phyloP scores from a whole-genome alignment of 2,329 filamentous ascomycete genomes.

The Apiospora malaysiana region DNA sequence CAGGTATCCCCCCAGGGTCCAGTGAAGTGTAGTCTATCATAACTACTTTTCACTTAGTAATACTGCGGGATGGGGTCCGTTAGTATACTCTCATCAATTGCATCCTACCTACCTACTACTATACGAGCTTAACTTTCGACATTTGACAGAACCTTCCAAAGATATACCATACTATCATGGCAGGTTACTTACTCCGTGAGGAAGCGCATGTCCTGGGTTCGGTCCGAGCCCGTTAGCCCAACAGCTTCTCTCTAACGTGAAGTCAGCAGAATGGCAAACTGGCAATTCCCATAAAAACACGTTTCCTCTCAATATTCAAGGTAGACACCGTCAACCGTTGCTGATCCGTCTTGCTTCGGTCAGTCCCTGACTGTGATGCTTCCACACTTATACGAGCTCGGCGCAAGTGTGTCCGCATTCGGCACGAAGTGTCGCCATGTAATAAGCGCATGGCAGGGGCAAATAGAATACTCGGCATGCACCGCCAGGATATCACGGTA shows the following conservation, averaged over 20 bases:
- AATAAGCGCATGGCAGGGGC: not conserved
- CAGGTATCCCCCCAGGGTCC: not conserved
- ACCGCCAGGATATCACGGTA: not conserved
- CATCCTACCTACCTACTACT: not conserved
- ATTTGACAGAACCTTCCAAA: not conserved
- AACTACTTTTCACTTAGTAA: not conserved
- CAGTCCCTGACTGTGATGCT: not conserved
- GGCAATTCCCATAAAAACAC: not conserved
- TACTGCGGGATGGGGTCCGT: not conserved
- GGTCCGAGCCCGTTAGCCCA: not conserved
- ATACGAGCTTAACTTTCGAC: not conserved
- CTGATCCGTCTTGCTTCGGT: not conserved
- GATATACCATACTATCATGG: not conserved
- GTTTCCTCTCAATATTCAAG: not conserved
- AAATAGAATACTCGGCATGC: conserved; percentile 3
- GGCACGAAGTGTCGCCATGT: conserved; percentile 8
- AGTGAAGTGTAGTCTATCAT: not conserved
- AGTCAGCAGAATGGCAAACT: no score
- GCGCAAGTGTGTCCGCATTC: conserved; percentile 11
- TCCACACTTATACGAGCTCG: conserved; percentile 6
- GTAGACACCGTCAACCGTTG: not conserved
- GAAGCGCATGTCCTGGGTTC: not conserved
- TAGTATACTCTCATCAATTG: conserved; percentile 6
- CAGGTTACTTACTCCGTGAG: not conserved
- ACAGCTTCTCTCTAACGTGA: not conserved